phyloP scores from a whole-genome alignment of 2,329 filamentous ascomycete species.

The Colletotrichum liriopes region DNA sequence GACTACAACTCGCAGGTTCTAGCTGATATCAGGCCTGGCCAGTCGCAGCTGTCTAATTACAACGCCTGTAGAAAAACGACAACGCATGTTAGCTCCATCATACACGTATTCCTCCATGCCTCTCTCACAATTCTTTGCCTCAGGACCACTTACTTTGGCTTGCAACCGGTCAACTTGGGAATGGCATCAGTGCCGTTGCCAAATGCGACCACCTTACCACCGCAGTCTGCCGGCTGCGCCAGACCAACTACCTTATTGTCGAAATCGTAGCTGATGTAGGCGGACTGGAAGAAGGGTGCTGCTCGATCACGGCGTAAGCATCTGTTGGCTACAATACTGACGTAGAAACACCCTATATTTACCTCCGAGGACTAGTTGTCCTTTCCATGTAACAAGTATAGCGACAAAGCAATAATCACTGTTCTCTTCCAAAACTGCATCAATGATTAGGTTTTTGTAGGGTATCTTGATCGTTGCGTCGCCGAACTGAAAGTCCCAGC shows the following conservation, averaged over 20 bases:
- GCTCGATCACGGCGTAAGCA: not conserved
- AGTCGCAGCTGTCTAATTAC: too few relatives aligned
- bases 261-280: not conserved
- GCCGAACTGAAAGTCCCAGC: not conserved
- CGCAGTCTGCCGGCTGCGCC: not conserved
- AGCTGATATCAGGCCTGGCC: too few relatives aligned
- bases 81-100: too few relatives aligned
- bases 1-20: too few relatives aligned
- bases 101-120: too few relatives aligned
- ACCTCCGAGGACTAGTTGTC: not conserved
- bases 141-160: too few relatives aligned
- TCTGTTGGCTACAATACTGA: not conserved
- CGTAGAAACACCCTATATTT: not conserved
- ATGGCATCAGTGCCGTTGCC: too few relatives aligned
- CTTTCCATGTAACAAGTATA: not conserved
- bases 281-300: not conserved
- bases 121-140: too few relatives aligned
- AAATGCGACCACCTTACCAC: not conserved
- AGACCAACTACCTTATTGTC: not conserved
- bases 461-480: not conserved
- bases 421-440: not conserved
- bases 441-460: not conserved
- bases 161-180: too few relatives aligned
- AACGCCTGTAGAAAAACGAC: too few relatives aligned
- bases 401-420: not conserved